phyloP scores from a whole-genome alignment of 2,329 filamentous ascomycete species.

The Apiospora marii region DNA sequence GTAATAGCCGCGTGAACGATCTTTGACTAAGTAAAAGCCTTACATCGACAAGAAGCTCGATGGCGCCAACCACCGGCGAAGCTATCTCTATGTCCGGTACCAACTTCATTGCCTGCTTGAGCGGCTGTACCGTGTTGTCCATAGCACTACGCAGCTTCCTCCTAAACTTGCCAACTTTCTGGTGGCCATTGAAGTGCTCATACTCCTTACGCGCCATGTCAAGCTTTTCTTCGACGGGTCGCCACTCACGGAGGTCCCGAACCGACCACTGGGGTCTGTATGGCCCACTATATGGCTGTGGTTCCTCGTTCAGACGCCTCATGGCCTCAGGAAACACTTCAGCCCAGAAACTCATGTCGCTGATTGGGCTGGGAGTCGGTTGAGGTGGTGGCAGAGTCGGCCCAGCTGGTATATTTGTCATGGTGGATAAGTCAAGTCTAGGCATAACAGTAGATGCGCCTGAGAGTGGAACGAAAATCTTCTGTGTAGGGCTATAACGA shows the following conservation, averaged over 20 bases:
- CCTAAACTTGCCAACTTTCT: constrained; percentile 22
- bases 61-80: constrained; percentile 24
- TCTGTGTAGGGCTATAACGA: constrained; percentile 26
- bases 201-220: constrained; percentile 25
- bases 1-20: not conserved
- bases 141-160: constrained; percentile 23
- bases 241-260: constrained; percentile 21
- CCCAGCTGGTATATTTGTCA: not conserved
- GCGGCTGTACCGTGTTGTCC: constrained; percentile 21
- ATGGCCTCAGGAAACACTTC: constrained; percentile 26
- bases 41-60: constrained; percentile 25
- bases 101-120: constrained; percentile 26
- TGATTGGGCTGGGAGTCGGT: constrained; percentile 19
- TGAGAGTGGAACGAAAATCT: constrained; percentile 21
- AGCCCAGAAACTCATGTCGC: constrained; percentile 26
- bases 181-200: constrained; percentile 21
- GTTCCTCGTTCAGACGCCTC: constrained; percentile 11
- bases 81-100: constrained; percentile 24
- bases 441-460: not conserved
- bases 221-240: constrained; percentile 25
- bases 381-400: constrained; percentile 11
- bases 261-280: constrained; percentile 2
- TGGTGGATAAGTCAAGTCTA: not conserved
- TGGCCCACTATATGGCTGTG: not conserved
- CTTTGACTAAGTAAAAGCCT: not conserved